Conservation (phyloP, 306 rosid genomes). For the Rosa lucieae region DNA sequence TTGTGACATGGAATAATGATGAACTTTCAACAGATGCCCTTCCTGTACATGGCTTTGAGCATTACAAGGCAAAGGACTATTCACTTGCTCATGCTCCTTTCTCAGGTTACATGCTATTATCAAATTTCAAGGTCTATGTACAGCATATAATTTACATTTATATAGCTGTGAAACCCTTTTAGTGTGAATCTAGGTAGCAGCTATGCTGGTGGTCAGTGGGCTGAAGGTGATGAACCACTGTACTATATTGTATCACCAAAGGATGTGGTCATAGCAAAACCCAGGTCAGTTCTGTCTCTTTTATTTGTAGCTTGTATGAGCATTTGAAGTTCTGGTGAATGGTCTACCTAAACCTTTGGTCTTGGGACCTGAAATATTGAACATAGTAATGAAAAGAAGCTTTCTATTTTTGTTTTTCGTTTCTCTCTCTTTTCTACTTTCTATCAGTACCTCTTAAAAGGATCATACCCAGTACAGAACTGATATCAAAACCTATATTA, state of each 20-base stretch:
- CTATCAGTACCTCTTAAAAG: neutral
- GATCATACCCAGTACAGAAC: neutral
- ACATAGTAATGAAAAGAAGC: neutral
- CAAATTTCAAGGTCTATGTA: constrained; percentile 31
- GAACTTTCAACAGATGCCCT: constrained; percentile 95
- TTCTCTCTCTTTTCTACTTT: neutral
- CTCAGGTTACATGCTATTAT: constrained; percentile 66
- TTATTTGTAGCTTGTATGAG: constrained; percentile 9
- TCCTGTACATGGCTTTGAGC: constrained; percentile 96
- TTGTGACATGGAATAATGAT: constrained; percentile 89
- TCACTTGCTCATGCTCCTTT: constrained; percentile 98
- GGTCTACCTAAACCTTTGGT: neutral
- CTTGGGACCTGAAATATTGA: neutral
- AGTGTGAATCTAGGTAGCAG: constrained; percentile 83
- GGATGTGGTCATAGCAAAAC: constrained; percentile 96
- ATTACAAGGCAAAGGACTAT: constrained; percentile 96
- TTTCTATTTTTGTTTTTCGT: neutral
- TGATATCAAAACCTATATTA: neutral
- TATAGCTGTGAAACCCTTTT: constrained; percentile 33
- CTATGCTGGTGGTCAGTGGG: constrained; percentile 99
- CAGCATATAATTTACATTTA: constrained; percentile 25
- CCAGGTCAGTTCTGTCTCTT: constrained; percentile 57
- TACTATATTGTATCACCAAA: constrained; percentile 95
- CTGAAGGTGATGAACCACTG: constrained; percentile 94
- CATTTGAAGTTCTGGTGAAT: neutral